Evolutionary conservation across 1,139 yeast genomes (phyloP), one percentile per base, ranked within the genome.

Genomic region (Entelexis sorbosivorans): DNA sequence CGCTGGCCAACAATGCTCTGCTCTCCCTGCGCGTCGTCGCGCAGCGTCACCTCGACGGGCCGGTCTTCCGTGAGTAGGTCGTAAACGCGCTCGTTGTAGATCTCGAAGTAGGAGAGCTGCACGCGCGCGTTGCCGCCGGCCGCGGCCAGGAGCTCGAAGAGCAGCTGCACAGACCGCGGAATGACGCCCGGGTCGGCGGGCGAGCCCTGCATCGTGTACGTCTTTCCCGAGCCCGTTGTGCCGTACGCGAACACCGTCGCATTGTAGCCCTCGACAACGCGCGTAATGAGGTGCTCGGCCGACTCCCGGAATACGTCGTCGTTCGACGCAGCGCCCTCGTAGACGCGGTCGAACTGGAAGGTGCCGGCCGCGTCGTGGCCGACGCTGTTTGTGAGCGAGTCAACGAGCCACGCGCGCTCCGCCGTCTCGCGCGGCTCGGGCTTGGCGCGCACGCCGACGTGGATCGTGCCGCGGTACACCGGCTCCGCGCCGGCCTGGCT

Each of bases 201-300:
- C 13, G 75, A 71, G 33, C 96, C 96, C 58, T 83, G 83, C 96
- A 89, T 87, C 2, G 94, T 82, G 63, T 78, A 83, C 0, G 97
- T 89, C 65, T 89, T 89, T 32, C 97, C 97, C 1, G 96, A 86
- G 0, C 97, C 97, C 0, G 97, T 87, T 89, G 85, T 85, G 47
- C 96, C 95, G 63, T 88, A 87, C 2, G 96, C 95, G 66, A 89
- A 87, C 0, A 89, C 81, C 0, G 96, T 89, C 10, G 91, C 94
- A 63, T 88, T 87, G 64, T 71, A 88, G 0, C 96, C 96, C 34
- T 81, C 81, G 58, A 87, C 70, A 52, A 86, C 81, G 56, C 81
- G 77, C 26, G 73, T 68, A 1, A 89, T 80, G 42, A 87, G 70
- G 1, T 77, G 78, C 31, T 74, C 69, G 42, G 88, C 89, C 1